phyloP scores from a whole-genome alignment of 176 grass and related monocot genomes.

The Zea luxurians region DNA sequence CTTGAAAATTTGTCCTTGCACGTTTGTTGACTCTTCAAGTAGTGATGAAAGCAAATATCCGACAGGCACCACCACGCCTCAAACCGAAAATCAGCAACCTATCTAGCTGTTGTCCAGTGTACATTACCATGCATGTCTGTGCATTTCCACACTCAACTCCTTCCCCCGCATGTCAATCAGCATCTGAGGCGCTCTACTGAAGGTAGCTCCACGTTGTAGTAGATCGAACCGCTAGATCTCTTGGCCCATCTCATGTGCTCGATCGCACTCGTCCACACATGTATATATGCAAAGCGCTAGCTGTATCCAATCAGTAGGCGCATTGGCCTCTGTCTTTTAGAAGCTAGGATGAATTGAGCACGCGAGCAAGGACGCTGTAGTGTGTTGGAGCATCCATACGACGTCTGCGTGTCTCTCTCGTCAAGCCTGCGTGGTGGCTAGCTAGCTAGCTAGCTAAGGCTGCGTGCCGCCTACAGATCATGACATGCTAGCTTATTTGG shows the following conservation, averaged over 20 bases:
- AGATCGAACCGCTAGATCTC: conserved; percentile 10
- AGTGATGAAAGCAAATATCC: conserved; percentile 40
- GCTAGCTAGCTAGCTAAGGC: conserved; percentile 22
- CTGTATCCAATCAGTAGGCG: conserved; percentile 22
- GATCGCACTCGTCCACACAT: conserved; percentile 1
- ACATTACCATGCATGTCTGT: conserved; percentile 28
- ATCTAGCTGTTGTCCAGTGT: conserved; percentile 37
- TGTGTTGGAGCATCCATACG: conserved; percentile 14
- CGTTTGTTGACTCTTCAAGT: conserved; percentile 40
- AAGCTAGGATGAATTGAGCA: conserved; percentile 42
- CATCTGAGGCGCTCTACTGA: conserved; percentile 25
- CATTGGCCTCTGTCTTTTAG: conserved; percentile 37
- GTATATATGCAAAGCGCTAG: not conserved
- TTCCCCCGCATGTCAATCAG: not conserved
- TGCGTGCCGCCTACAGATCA: conserved; percentile 22
- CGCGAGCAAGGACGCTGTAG: not conserved
- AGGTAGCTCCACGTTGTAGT: conserved; percentile 24
- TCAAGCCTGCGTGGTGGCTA: conserved; percentile 37
- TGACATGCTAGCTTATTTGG: conserved; percentile 32
- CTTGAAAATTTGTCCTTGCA: conserved; percentile 15
- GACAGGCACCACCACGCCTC: conserved; percentile 26
- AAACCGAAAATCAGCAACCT: not conserved
- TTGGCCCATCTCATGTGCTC: conserved; percentile 46
- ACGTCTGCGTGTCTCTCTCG: conserved; percentile 17
- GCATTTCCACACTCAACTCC: conserved; percentile 35